phyloP scores from a whole-genome alignment of 495 filamentous ascomycete species.

The Hapsidospora chrysogenum region DNA sequence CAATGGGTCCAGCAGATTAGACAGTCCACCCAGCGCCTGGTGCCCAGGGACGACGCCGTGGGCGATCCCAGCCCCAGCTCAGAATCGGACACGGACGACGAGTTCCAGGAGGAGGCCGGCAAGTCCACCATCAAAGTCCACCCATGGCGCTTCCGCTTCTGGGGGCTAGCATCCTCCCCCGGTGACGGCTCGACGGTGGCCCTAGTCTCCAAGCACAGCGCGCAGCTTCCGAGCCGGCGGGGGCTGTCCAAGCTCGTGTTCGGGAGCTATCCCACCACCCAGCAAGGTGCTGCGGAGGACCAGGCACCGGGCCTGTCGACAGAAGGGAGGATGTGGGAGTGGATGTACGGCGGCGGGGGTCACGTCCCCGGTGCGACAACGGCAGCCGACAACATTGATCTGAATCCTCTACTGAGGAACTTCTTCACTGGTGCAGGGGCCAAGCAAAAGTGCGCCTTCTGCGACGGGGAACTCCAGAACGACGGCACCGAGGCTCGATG shows the following conservation, averaged over 20 bases:
- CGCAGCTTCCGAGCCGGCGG: slow-evolving; percentile 19
- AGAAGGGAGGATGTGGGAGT: slow-evolving; percentile 25
- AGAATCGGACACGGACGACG: slow-evolving; percentile 4
- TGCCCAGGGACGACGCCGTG: neutral
- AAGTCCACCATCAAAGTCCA: slow-evolving; percentile 15
- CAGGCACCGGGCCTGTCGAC: slow-evolving; percentile 14
- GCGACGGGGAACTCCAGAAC: slow-evolving; percentile 9
- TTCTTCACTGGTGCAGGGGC: slow-evolving; percentile 13
- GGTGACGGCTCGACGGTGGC: slow-evolving; percentile 25
- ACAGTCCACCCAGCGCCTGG: neutral
- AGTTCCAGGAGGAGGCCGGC: slow-evolving; percentile 4
- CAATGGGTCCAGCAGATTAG: slow-evolving; percentile 21
- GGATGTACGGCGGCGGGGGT: slow-evolving; percentile 29
- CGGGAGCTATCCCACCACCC: no score
- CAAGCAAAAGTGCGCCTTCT: slow-evolving; percentile 20
- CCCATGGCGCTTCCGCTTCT: slow-evolving; percentile 24
- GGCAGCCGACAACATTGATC: neutral
- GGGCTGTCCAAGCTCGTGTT: slow-evolving; percentile 22
- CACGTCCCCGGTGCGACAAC: slow-evolving; percentile 17
- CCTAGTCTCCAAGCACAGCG: slow-evolving; percentile 19
- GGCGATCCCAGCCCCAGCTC: neutral
- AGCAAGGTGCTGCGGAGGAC: slow-evolving; percentile 6
- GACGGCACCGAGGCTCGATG: slow-evolving; percentile 7
- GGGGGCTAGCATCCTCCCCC: slow-evolving; percentile 24
- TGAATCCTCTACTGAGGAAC: slow-evolving; percentile 6